These are phyloP conservation scores for Dipodascopsis tothii DNA, from an alignment of 805 yeast species.

Conservation along the genomic window DNA sequence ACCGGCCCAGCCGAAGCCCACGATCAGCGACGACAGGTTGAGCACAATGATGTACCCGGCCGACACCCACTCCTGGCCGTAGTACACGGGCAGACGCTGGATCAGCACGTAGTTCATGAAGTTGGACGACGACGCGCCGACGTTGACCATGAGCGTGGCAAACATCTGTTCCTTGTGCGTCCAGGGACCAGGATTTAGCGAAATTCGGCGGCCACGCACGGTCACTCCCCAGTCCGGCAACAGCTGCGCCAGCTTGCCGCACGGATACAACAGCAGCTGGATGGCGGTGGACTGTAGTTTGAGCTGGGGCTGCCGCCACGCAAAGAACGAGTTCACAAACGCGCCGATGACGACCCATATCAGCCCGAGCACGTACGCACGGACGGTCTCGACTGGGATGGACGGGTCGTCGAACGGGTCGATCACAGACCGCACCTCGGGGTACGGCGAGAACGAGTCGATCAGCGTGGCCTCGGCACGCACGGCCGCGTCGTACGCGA, in stretches of 20 bases:
- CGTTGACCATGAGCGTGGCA: constrained; percentile 37
- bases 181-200: constrained; percentile 59
- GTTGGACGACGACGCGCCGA: constrained; percentile 11
- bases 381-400: constrained; percentile 45
- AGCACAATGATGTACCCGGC: constrained; percentile 42
- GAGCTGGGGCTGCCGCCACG: constrained; percentile 50
- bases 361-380: constrained; percentile 49
- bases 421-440: constrained; percentile 57
- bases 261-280: constrained; percentile 56
- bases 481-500: constrained; percentile 27
- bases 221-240: constrained; percentile 8
- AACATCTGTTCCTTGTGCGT: constrained; percentile 57
- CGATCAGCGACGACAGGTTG: constrained; percentile 49
- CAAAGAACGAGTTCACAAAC: constrained; percentile 51
- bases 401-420: constrained; percentile 48
- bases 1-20: constrained; percentile 62
- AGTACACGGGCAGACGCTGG: constrained; percentile 31
- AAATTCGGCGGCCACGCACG: constrained; percentile 31
- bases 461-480: constrained; percentile 39
- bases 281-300: constrained; percentile 53
- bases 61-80: constrained; percentile 33
- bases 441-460: constrained; percentile 46
- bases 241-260: constrained; percentile 36
- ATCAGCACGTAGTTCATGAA: constrained; percentile 7
- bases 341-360: constrained; percentile 50